A percentile compares a stretch with the other conserved stretches of the same genome.
Evolutionary conservation across 148 eudicot species (phyloP).

Genomic region (Silene conica): DNA sequence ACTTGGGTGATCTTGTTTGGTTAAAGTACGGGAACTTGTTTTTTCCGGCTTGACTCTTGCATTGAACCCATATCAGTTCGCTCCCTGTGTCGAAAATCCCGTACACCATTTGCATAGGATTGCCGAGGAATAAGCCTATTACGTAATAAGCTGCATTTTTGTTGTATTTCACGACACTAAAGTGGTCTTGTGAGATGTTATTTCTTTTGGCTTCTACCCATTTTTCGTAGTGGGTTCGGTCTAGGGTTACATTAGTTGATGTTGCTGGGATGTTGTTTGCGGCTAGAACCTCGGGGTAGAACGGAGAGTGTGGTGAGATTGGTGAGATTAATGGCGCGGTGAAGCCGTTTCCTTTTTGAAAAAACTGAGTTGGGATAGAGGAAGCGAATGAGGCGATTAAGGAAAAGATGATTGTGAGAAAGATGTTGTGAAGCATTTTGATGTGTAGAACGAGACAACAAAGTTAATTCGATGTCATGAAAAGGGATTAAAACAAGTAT

Average conservation of each 20-base stretch:
- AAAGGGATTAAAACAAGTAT: too few species aligned
- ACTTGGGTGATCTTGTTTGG: background rate
- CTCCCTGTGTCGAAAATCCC: conserved; percentile 16
- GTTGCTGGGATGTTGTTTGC: too few species aligned
- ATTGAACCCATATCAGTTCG: conserved; percentile 8
- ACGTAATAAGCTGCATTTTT: background rate
- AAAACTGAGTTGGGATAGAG: too few species aligned
- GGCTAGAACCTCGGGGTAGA: too few species aligned
- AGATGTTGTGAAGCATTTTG: background rate
- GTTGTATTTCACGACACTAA: background rate
- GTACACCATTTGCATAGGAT: background rate
- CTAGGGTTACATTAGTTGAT: too few species aligned
- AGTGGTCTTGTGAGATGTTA: background rate
- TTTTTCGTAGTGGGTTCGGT: too few species aligned
- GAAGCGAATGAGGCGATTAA: background rate
- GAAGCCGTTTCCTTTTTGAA: too few species aligned
- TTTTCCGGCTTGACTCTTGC: background rate
- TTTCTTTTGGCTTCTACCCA: background rate
- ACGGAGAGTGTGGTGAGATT: too few species aligned
- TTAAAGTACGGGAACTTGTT: background rate
- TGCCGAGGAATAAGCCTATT: background rate
- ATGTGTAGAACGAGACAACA: background rate
- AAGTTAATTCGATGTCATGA: too few species aligned
- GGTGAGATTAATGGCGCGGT: too few species aligned
- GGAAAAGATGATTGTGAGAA: background rate